phyloP scores from a whole-genome alignment of 2,329 filamentous ascomycete species.

The Sarocladium kiliense region DNA sequence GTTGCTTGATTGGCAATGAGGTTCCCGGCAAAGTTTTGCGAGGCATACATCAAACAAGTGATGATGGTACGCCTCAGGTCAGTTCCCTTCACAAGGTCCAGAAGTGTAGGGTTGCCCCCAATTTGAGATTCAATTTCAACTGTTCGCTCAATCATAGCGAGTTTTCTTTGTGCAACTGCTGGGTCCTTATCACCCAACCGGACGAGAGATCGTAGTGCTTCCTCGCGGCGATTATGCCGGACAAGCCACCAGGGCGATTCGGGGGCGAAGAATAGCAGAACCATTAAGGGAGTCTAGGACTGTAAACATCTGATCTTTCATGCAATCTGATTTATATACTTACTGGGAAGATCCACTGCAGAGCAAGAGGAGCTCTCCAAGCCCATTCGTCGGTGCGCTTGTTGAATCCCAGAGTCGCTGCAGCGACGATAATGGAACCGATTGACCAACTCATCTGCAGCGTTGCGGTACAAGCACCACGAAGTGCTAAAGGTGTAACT shows the following conservation, averaged over 20 bases:
- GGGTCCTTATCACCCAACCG: constrained; percentile 21
- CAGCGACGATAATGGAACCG: constrained; percentile 53
- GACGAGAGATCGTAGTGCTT: constrained; percentile 11
- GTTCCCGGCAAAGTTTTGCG: constrained; percentile 59
- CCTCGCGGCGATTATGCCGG: constrained; percentile 36
- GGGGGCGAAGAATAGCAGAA: constrained; percentile 39
- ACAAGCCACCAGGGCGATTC: constrained; percentile 51
- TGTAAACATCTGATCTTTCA: no score
- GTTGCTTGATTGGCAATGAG: constrained; percentile 62
- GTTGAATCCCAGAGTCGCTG: constrained; percentile 47
- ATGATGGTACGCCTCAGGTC: constrained; percentile 73
- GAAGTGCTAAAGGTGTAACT: constrained; percentile 51
- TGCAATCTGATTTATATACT: not conserved
- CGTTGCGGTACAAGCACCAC: constrained; percentile 53
- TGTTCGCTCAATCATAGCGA: constrained; percentile 90
- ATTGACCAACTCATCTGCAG: constrained; percentile 62
- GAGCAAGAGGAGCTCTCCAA: constrained; percentile 44
- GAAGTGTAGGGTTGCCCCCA: constrained; percentile 67
- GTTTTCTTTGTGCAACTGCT: constrained; percentile 69
- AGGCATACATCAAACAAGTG: constrained; percentile 59
- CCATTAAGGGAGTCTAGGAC: constrained; percentile 33
- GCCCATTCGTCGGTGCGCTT: constrained; percentile 24
- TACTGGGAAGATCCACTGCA: constrained; percentile 44
- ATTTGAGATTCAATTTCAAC: constrained; percentile 74
- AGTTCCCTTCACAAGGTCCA: constrained; percentile 78